Evolutionary conservation across 345 rosid genomes (phyloP).

Genomic region (Trapa incisa): DNA sequence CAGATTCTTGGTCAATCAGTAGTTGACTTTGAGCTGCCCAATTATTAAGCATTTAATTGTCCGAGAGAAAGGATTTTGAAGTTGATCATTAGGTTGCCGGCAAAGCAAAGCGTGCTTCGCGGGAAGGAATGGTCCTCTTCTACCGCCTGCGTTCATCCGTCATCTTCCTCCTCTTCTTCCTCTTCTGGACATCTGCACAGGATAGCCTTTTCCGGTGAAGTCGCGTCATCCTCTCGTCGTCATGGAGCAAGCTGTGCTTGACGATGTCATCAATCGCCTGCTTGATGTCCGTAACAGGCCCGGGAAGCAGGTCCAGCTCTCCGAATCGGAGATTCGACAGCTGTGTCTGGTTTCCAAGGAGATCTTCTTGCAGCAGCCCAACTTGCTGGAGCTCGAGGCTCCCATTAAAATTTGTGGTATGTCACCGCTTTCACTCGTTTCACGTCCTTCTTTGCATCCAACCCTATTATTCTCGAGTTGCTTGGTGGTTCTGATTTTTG

Average conservation of each 20-base stretch:
- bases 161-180: too few species aligned
- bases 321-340: slow-evolving; percentile 75
- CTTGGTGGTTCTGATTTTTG: neutral
- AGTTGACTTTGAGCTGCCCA: too few species aligned
- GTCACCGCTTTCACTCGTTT: neutral
- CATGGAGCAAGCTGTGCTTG: slow-evolving; percentile 51
- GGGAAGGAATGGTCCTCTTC: too few species aligned
- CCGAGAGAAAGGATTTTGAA: too few species aligned
- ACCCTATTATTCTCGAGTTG: neutral
- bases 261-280: slow-evolving; percentile 55
- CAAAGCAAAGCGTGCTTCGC: too few species aligned
- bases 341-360: slow-evolving; percentile 49
- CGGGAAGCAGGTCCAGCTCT: slow-evolving; percentile 66
- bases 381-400: slow-evolving; percentile 79
- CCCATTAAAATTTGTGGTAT: slow-evolving; percentile 92
- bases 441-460: neutral
- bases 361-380: slow-evolving; percentile 75
- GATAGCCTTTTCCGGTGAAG: neutral
- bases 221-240: neutral
- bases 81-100: too few species aligned
- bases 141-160: too few species aligned
- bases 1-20: too few species aligned
- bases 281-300: slow-evolving; percentile 44
- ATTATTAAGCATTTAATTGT: too few species aligned
- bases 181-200: neutral